These are phyloP conservation scores for Calycina herbarum DNA, from an alignment of 2,329 filamentous ascomycete genomes.

Conservation along the genomic window DNA sequence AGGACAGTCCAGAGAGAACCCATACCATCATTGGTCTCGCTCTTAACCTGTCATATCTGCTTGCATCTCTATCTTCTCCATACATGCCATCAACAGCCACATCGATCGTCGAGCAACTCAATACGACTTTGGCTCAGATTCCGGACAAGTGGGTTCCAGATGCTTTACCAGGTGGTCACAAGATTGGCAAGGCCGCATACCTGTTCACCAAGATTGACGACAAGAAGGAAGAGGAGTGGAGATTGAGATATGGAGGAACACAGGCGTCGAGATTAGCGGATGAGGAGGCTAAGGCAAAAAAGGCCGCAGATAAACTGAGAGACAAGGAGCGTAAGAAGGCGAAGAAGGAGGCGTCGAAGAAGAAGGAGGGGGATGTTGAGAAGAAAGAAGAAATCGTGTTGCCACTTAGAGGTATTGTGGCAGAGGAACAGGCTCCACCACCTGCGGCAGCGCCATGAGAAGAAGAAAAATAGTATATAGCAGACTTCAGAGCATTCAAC, in stretches of 20 bases:
- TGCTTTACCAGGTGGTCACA: constrained; percentile 69
- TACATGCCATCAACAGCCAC: constrained; percentile 81
- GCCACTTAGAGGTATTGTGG: constrained; percentile 32
- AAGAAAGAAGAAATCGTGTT: constrained; percentile 25
- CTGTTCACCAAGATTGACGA: constrained; percentile 82
- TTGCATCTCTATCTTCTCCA: constrained; percentile 75
- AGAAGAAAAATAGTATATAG: neutral
- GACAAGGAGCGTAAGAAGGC: constrained; percentile 48
- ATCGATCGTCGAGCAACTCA: constrained; percentile 76
- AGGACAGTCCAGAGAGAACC: constrained; percentile 40
- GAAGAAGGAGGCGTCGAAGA: constrained; percentile 40
- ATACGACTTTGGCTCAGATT: constrained; percentile 56
- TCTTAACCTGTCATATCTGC: constrained; percentile 78
- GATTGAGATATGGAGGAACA: constrained; percentile 68
- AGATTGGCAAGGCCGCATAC: constrained; percentile 75
- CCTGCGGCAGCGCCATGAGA: constrained; percentile 34
- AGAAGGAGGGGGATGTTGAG: constrained; percentile 22
- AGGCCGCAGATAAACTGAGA: constrained; percentile 41
- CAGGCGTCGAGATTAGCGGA: constrained; percentile 68
- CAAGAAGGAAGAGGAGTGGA: constrained; percentile 82
- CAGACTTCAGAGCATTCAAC: neutral
- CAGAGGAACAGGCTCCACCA: constrained; percentile 38
- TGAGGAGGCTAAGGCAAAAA: constrained; percentile 56
- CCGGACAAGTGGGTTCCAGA: constrained; percentile 66
- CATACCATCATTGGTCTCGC: constrained; percentile 65